Evolutionary conservation across 2,329 filamentous ascomycete species (phyloP), one percentile per base, ranked within the genome.

Genomic region (Albophoma yamanashiensis): DNA sequence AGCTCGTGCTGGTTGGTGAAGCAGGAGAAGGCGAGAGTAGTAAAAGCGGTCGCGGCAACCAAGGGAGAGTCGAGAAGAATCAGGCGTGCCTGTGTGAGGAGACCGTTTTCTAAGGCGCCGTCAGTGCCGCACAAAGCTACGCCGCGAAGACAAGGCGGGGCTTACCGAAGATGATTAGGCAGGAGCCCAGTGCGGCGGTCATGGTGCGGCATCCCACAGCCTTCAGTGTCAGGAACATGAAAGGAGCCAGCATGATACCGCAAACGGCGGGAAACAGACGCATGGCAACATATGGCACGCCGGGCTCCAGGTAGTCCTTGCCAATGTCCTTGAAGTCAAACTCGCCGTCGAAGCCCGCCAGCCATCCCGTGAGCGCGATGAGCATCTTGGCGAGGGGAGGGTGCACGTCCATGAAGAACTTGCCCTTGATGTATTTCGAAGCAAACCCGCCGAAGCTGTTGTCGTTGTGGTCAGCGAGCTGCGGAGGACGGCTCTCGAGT

Each of bases 361-460:
- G 76, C 87, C 89, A 99, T 67, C 93, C 94, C 64, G 92, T 92
- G 62, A 99, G 84, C 58, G 94, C 96, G 69, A 99, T 93, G 67
- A 99, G 86, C 72, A 99, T 85, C 80, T 99, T 99, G 66, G 94
- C 94, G 62, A 99, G 82, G 55, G 94, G 94, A 39, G 94, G 94
- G 73, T 99, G 94, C n/a, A 99, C 94, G 73, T 99, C 94, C 94
- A 99, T 99, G 76, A 99, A 99, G 83, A 99, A 99, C 73, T 83
- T 89, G 70, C 94, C 94, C 81, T 99, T 97, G 82, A 99, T 97
- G 76, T 99, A 99, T 76, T 99, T 99, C 68, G 89, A 91, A 65
- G 94, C 94, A 73, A 99, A 99, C 56, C 94, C 94, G 74, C 94
- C 94, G 74, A 99, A 99, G 77, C 92, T 96, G 70, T 65, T 64